phyloP scores from a whole-genome alignment of 768 basidiomycete species.

The Rhodosporidiobolus sp. region DNA sequence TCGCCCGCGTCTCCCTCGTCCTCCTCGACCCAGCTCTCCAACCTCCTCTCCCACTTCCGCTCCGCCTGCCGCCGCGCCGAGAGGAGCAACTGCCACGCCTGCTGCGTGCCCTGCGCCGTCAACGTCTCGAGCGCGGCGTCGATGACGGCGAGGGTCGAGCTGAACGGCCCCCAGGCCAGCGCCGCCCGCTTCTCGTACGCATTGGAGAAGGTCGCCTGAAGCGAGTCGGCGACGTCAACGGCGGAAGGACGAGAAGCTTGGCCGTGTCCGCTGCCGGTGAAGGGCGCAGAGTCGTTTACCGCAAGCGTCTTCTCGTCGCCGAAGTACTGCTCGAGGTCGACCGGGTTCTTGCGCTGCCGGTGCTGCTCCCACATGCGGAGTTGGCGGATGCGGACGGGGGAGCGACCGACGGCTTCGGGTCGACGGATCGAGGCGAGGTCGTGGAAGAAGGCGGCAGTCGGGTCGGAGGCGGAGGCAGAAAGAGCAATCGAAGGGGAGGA shows the following conservation, averaged over 20 bases:
- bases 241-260: background rate
- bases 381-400: background rate
- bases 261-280: too few species aligned
- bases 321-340: background rate
- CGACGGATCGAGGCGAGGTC: background rate
- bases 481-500: background rate
- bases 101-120: background rate
- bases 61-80: background rate
- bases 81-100: background rate
- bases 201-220: background rate
- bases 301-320: too few species aligned
- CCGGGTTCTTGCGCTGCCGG: background rate
- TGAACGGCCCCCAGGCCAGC: slow-evolving; percentile 20
- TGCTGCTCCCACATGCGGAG: background rate
- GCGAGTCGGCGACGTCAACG: background rate
- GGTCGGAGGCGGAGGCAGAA: slow-evolving; percentile 48
- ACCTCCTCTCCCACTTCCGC: background rate
- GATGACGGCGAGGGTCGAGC: slow-evolving; percentile 20
- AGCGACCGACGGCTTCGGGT: slow-evolving; percentile 2
- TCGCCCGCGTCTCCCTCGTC: background rate
- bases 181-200: background rate
- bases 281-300: too few species aligned
- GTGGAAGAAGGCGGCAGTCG: background rate
- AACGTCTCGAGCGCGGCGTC: slow-evolving; percentile 10
- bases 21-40: background rate